Percentiles rank a stretch among this genome's conserved stretches.
These are phyloP conservation scores for Marasmius tenuissimus DNA, from an alignment of 1,284 basidiomycete genomes.

Conservation along the genomic window DNA sequence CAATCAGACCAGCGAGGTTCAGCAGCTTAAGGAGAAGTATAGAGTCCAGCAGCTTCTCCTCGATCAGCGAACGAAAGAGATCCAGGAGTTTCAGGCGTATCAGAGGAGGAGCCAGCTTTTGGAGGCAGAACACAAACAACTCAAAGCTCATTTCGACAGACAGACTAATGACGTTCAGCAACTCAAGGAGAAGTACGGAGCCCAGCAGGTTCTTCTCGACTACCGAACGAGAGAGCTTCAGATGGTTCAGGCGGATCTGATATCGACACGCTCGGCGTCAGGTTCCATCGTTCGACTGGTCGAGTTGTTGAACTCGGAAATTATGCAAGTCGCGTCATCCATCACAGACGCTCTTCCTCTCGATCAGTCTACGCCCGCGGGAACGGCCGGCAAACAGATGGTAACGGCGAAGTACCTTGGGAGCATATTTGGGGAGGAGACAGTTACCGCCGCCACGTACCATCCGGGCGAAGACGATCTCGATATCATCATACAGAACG, in stretches of 20 bases:
- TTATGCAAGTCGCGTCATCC: constrained; percentile 32
- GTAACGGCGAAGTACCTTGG: background rate
- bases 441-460: background rate
- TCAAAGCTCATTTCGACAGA: background rate
- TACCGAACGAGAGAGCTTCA: constrained; percentile 34
- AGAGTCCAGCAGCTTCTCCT: background rate
- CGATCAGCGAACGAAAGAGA: background rate
- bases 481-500: background rate
- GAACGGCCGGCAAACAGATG: background rate
- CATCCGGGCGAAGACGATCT: background rate
- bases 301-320: constrained; percentile 32
- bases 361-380: background rate
- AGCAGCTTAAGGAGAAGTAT: background rate
- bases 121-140: background rate
- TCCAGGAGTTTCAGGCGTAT: background rate
- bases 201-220: constrained; percentile 19
- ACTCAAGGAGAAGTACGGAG: background rate
- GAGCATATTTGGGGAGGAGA: background rate
- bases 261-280: constrained; percentile 28
- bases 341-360: constrained; percentile 31
- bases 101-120: background rate
- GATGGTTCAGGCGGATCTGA: constrained; percentile 33
- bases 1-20: too few species aligned
- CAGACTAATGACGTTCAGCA: background rate
- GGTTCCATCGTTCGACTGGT: constrained; percentile 30